Evolutionary conservation across 176 grass and related monocot genomes (phyloP).

Genomic region (Olyra latifolia): DNA sequence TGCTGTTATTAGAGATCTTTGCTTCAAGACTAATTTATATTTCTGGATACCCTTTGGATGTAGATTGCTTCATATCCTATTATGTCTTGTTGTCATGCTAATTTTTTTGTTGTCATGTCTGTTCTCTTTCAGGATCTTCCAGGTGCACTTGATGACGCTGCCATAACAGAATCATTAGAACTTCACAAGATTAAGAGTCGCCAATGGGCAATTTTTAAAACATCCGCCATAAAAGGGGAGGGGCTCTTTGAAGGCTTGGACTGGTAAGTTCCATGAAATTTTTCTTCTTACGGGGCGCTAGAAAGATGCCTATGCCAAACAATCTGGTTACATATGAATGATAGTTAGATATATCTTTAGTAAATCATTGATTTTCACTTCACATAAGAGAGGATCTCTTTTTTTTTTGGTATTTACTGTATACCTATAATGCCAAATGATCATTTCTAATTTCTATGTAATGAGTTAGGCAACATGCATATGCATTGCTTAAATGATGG

Average conservation of each 20-base stretch:
- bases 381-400: background rate
- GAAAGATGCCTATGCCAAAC: constrained; percentile 12
- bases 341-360: background rate
- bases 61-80: background rate
- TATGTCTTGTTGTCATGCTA: background rate
- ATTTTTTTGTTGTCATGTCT: constrained; percentile 1
- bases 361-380: background rate
- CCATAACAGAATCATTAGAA: constrained; percentile 95
- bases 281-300: background rate
- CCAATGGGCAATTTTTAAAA: constrained; percentile 99
- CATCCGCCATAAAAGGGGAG: constrained; percentile 98
- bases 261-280: constrained; percentile 57
- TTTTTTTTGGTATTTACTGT: background rate
- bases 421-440: background rate
- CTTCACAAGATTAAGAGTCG: constrained; percentile 99
- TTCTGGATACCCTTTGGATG: background rate
- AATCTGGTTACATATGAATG: constrained; percentile 3
- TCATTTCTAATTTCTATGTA: background rate
- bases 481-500: background rate
- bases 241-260: constrained; percentile 99
- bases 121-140: constrained; percentile 83
- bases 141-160: constrained; percentile 95
- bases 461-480: background rate
- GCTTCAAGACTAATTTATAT: background rate
- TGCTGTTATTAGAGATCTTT: background rate